Evolutionary conservation across 192 early-diverging fungal genomes (phyloP).

Genomic region (Obelidium mucronatum): DNA sequence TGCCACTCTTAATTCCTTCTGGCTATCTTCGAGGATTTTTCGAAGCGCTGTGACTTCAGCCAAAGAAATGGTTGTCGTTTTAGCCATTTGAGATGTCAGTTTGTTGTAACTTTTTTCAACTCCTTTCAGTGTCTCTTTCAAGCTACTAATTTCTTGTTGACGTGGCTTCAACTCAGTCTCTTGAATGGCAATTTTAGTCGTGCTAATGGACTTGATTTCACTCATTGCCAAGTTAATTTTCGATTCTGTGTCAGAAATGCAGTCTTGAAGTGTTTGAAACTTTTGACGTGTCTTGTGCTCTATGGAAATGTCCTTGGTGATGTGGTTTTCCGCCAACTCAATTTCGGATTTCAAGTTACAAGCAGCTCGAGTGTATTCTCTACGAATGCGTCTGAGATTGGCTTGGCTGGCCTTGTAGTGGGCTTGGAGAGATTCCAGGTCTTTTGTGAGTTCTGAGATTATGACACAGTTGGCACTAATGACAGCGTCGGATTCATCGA

Average conservation of each 20-base stretch:
- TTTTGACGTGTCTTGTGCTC: constrained; percentile 24
- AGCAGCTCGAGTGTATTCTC: constrained; percentile 12
- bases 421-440: constrained; percentile 3
- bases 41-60: constrained; percentile 26
- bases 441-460: background rate
- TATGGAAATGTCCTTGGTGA: constrained; percentile 1
- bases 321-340: background rate
- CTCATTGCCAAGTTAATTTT: background rate
- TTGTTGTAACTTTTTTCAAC: constrained; percentile 16
- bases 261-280: constrained; percentile 17
- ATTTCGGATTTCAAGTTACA: constrained; percentile 29
- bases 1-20: constrained; percentile 20
- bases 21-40: constrained; percentile 27
- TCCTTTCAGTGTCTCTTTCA: constrained; percentile 12
- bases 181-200: background rate
- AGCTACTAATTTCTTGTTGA: background rate
- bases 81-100: background rate
- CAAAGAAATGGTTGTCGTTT: constrained; percentile 16
- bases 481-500: background rate
- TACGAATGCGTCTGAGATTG: background rate
- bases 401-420: constrained; percentile 15
- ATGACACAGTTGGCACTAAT: background rate
- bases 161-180: background rate
- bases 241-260: background rate
- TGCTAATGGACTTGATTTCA: background rate